phyloP scores from a whole-genome alignment of 2,329 filamentous ascomycete species.

The Fusarium siculi region DNA sequence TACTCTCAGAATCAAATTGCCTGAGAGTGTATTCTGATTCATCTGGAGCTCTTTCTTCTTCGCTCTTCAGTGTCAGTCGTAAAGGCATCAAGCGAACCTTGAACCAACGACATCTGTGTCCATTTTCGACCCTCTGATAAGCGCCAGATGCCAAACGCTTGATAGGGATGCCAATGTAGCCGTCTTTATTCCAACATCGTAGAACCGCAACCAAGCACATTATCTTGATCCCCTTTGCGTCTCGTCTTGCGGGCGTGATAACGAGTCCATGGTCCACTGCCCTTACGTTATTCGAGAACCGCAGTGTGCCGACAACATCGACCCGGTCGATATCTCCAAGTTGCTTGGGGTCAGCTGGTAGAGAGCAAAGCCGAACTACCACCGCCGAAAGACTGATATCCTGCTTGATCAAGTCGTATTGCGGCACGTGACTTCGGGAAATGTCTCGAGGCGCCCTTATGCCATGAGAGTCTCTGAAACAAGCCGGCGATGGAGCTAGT shows the following conservation, averaged over 20 bases:
- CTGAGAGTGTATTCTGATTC: slow-evolving; percentile 1
- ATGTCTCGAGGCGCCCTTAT: background rate
- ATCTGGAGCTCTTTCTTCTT: background rate
- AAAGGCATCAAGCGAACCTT: slow-evolving; percentile 6
- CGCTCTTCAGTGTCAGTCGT: background rate
- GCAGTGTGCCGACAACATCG: slow-evolving; percentile 2
- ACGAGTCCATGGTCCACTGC: slow-evolving; percentile 12
- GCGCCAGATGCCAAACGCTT: background rate
- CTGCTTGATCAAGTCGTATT: slow-evolving; percentile 9
- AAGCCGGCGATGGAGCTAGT: background rate
- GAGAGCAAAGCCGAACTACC: background rate
- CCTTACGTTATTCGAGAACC: slow-evolving; percentile 5
- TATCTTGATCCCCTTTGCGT: slow-evolving; percentile 7
- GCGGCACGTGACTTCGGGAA: background rate
- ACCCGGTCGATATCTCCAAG: background rate
- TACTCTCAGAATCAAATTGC: slow-evolving; percentile 5
- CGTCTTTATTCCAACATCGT: slow-evolving; percentile 16
- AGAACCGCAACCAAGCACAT: slow-evolving; percentile 12
- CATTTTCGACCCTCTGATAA: slow-evolving; percentile 16
- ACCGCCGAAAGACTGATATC: slow-evolving; percentile 5
- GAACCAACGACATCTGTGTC: slow-evolving; percentile 14
- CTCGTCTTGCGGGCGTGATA: background rate
- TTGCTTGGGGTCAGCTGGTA: background rate
- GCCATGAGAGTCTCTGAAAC: slow-evolving; percentile 11
- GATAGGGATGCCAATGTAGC: slow-evolving; percentile 10